These are phyloP conservation scores for Crataegus laevigata DNA, from an alignment of 306 rosid genomes.

Conservation along the genomic window DNA sequence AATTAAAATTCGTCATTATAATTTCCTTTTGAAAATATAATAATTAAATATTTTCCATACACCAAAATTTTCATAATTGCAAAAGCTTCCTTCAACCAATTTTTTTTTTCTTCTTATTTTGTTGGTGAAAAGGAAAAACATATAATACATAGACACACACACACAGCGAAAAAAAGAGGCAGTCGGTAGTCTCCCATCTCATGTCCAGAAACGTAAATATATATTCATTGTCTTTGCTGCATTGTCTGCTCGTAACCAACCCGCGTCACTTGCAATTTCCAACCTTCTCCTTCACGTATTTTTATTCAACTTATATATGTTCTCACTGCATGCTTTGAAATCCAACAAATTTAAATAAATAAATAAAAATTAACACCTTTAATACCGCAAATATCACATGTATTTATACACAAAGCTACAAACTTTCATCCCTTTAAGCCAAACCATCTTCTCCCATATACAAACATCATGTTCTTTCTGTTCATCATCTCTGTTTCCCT, in stretches of 20 bases:
- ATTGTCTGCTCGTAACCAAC: slow-evolving; percentile 10
- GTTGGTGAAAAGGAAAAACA: not conserved
- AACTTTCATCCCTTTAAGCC: slow-evolving; percentile 2
- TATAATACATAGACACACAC: not conserved
- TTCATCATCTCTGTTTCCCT: slow-evolving; percentile 18
- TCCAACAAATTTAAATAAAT: slow-evolving; percentile 4
- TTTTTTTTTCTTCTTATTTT: not conserved
- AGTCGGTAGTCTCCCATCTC: not conserved
- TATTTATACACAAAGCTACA: slow-evolving; percentile 2
- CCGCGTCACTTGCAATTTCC: slow-evolving; percentile 2
- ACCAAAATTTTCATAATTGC: not conserved
- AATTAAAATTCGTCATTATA: no score
- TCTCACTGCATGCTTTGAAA: slow-evolving; percentile 38
- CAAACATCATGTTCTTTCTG: slow-evolving; percentile 15
- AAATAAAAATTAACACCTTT: not conserved
- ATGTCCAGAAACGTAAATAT: slow-evolving; percentile 3
- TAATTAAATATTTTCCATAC: no score
- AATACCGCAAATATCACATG: not conserved
- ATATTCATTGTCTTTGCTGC: slow-evolving; percentile 4
- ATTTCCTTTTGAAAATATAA: no score
- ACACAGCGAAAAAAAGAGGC: not conserved
- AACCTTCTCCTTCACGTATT: slow-evolving; percentile 1
- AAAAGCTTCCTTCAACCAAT: not conserved
- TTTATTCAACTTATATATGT: slow-evolving; percentile 11
- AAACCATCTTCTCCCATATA: not conserved